A percentile compares a stretch with the other conserved stretches of the same genome.
Evolutionary conservation across 129 eudicot genomes (phyloP).

Genomic region (Smallanthus sonchifolius): DNA sequence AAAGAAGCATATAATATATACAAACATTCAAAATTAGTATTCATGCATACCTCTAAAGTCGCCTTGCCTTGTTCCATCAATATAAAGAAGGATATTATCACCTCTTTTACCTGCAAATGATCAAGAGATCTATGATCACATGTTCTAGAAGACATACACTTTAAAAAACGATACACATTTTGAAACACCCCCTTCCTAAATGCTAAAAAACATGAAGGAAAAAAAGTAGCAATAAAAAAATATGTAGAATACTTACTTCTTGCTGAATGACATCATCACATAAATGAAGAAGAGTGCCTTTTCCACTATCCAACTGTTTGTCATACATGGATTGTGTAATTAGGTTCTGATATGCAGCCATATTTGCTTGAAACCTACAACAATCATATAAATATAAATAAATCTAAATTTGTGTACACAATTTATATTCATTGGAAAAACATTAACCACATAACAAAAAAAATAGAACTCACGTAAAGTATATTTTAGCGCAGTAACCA

Average conservation of each 20-base stretch:
- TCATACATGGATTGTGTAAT: constrained; percentile 98
- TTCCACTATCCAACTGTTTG: constrained; percentile 96
- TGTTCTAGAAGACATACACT: neutral
- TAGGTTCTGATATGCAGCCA: constrained; percentile 78
- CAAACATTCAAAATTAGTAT: neutral
- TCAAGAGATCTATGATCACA: neutral
- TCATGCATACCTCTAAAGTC: constrained; percentile 52
- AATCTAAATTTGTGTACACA: neutral
- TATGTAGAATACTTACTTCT: constrained; percentile 52
- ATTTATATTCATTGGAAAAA: neutral
- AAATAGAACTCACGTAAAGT: constrained; percentile 64
- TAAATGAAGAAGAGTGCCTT: constrained; percentile 96
- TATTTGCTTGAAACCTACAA: constrained; percentile 83
- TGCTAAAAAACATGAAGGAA: neutral
- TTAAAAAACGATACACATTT: neutral
- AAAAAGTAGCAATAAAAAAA: neutral
- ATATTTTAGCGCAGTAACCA: constrained; percentile 94
- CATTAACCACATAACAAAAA: constrained; percentile 8
- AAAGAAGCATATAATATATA: neutral
- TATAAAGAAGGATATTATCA: constrained; percentile 72
- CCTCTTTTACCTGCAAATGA: constrained; percentile 80
- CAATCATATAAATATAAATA: constrained; percentile 1
- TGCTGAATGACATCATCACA: constrained; percentile 99
- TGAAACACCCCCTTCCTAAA: neutral
- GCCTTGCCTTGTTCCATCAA: constrained; percentile 97